Evolutionary conservation across 2,329 filamentous ascomycete species (phyloP).

Genomic region (Rhynchosporium secalis): DNA sequence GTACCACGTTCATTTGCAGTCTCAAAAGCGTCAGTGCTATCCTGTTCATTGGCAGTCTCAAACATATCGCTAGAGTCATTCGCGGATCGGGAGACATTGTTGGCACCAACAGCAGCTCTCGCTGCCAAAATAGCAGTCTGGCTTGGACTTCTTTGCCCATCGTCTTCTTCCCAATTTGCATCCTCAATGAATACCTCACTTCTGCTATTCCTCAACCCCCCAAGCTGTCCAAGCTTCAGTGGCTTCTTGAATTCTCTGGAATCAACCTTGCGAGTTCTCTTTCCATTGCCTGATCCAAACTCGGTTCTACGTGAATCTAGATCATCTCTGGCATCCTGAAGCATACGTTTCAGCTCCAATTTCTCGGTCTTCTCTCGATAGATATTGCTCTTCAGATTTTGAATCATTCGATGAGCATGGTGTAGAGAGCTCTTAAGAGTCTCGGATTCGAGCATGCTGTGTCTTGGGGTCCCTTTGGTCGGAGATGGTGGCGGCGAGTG

Average conservation of each 20-base stretch:
- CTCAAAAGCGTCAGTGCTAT: conserved; percentile 68
- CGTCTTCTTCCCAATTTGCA: conserved; percentile 85
- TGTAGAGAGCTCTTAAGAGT: conserved; percentile 91
- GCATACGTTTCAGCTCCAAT: conserved; percentile 89
- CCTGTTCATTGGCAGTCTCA: conserved; percentile 81
- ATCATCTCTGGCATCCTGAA: conserved; percentile 93
- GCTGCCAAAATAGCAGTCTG: conserved; percentile 43
- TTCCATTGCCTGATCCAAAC: conserved; percentile 48
- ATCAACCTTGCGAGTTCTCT: conserved; percentile 62
- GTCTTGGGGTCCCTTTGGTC: conserved; percentile 85
- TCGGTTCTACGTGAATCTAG: conserved; percentile 67
- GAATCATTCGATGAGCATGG: conserved; percentile 94
- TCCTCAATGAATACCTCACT: conserved; percentile 82
- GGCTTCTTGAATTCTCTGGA: conserved; percentile 78
- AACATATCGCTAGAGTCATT: conserved; percentile 66
- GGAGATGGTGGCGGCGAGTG: conserved; percentile 89
- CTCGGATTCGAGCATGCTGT: conserved; percentile 90
- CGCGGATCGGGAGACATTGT: conserved; percentile 23
- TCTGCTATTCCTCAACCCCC: conserved; percentile 68
- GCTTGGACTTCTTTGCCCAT: conserved; percentile 56
- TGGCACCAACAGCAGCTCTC: conserved; percentile 38
- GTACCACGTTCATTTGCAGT: conserved; percentile 79
- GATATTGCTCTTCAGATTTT: conserved; percentile 90
- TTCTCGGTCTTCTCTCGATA: conserved; percentile 99
- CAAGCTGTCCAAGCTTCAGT: conserved; percentile 69